These are phyloP conservation scores for Aspergillus sp. DNA, from an alignment of 2,329 filamentous ascomycete species.

Conservation along the genomic window DNA sequence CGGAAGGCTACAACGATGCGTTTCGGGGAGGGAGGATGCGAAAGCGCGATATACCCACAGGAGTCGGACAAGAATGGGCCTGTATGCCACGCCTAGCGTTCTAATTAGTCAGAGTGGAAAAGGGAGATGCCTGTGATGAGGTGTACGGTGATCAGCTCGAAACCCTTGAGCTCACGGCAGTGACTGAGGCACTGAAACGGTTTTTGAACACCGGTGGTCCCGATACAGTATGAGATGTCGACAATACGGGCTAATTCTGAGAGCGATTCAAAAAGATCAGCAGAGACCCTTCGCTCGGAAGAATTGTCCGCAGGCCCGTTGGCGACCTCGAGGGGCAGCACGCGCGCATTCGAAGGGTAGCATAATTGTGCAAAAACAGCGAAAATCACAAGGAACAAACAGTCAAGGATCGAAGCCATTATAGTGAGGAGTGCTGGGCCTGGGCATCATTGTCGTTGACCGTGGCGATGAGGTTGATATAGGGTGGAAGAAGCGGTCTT, in stretches of 20 bases:
- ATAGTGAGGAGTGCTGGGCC: background rate
- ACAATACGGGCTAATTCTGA: constrained; percentile 90
- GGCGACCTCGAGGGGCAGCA: constrained; percentile 1
- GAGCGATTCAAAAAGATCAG: constrained; percentile 74
- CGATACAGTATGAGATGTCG: constrained; percentile 93
- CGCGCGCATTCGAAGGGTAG: constrained; percentile 2
- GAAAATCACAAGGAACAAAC: background rate
- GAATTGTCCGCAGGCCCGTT: constrained; percentile 2
- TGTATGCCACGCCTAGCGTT: constrained; percentile 77
- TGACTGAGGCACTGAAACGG: constrained; percentile 86
- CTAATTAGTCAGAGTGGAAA: background rate
- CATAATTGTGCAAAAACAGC: constrained; percentile 4
- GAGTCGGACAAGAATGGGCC: constrained; percentile 85
- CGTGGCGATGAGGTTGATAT: background rate
- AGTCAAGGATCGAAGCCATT: constrained; percentile 8
- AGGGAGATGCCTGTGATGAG: background rate
- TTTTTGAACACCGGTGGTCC: constrained; percentile 75
- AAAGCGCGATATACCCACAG: constrained; percentile 92
- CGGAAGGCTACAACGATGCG: constrained; percentile 87
- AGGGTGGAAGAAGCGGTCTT: background rate
- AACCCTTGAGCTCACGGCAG: constrained; percentile 79
- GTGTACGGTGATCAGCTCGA: constrained; percentile 71
- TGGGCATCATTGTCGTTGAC: constrained; percentile 9
- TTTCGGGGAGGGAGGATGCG: constrained; percentile 64
- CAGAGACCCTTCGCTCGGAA: constrained; percentile 52